Percentiles rank a stretch among this genome's conserved stretches.
phyloP scores from a whole-genome alignment of 768 basidiomycete genomes.

The Podaxis sp. region DNA sequence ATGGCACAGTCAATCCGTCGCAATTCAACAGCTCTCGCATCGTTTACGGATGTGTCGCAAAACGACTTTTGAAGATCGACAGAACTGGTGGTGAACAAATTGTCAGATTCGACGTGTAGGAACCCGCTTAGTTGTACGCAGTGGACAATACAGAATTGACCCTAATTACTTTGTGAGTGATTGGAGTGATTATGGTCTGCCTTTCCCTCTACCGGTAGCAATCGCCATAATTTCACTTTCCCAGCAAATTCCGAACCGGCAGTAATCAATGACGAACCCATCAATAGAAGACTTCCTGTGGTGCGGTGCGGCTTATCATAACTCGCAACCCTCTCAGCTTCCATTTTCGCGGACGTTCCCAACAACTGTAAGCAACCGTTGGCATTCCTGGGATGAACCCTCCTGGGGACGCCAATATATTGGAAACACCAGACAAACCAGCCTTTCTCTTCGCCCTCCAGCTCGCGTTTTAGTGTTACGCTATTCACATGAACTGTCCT shows the following conservation, averaged over 20 bases:
- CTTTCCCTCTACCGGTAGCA: too few species aligned
- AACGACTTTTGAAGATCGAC: conserved; percentile 73
- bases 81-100: conserved; percentile 70
- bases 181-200: too few species aligned
- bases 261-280: too few species aligned
- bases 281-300: too few species aligned
- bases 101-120: conserved; percentile 58
- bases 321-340: not conserved
- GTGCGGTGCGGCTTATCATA: not conserved
- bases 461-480: not conserved
- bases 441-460: not conserved
- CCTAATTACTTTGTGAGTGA: not conserved
- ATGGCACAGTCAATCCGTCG: conserved; percentile 34
- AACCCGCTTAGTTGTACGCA: not conserved
- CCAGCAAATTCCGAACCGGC: too few species aligned
- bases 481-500: not conserved
- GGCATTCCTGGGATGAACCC: not conserved
- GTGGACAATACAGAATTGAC: not conserved
- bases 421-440: not conserved
- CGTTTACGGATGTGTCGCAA: conserved; percentile 77
- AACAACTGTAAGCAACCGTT: not conserved
- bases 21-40: conserved; percentile 38
- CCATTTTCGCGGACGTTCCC: not conserved
- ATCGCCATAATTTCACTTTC: too few species aligned
- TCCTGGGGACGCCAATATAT: not conserved